These are phyloP conservation scores for Aegilops speltoides DNA, from an alignment of 176 grass and related monocot species.

Conservation along the genomic window DNA sequence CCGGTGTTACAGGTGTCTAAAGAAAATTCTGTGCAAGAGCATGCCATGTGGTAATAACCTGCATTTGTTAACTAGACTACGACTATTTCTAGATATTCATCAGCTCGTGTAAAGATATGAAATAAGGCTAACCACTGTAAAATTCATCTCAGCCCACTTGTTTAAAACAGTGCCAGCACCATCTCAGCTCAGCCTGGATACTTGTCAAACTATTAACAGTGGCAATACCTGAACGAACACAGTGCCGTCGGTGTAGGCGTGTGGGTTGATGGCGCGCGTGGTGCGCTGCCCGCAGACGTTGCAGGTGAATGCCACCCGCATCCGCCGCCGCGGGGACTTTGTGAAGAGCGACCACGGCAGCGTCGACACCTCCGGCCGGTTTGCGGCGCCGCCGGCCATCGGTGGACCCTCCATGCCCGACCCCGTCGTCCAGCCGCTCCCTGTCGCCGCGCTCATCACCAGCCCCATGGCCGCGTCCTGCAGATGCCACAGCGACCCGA, in stretches of 20 bases:
- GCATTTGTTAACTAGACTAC: no score
- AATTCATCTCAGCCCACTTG: background rate
- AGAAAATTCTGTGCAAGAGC: no score
- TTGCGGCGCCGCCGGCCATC: constrained; percentile 31
- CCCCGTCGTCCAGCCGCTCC: constrained; percentile 94
- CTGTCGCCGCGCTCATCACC: constrained; percentile 72
- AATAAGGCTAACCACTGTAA: background rate
- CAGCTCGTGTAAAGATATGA: background rate
- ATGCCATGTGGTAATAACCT: no score
- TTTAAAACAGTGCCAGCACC: background rate
- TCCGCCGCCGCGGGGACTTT: constrained; percentile 76
- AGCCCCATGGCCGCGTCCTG: constrained; percentile 93
- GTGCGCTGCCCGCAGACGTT: constrained; percentile 92
- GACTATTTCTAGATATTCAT: background rate
- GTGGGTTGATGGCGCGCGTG: constrained; percentile 93
- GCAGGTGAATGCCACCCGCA: constrained; percentile 97
- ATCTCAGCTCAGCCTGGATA: background rate
- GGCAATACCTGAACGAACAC: constrained; percentile 80
- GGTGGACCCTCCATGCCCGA: constrained; percentile 95
- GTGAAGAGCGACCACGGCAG: constrained; percentile 98
- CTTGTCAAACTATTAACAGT: no score
- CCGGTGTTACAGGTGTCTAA: no score
- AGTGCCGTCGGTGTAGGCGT: constrained; percentile 90
- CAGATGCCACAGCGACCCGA: background rate
- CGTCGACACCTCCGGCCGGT: constrained; percentile 49